A percentile compares a stretch with the other conserved stretches of the same genome.
Conservation (phyloP, 108 stramenopile species). For the Chaetoceros tenuissimus region DNA sequence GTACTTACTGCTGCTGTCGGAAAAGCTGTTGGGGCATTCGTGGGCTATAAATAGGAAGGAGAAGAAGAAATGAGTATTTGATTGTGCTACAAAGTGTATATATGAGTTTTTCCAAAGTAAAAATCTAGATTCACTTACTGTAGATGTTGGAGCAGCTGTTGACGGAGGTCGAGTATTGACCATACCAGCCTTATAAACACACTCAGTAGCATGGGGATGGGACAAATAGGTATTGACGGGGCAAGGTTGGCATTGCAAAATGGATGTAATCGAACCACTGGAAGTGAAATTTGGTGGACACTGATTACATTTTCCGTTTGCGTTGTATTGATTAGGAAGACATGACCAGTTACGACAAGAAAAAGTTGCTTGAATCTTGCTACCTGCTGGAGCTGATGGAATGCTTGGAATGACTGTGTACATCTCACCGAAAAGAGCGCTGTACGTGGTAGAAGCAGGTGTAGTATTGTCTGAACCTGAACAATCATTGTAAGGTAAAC, state of each 20-base stretch:
- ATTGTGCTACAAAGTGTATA: no score
- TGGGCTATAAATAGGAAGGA: no score
- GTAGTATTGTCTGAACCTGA: no score
- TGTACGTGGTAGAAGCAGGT: no score
- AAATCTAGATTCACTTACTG: no score
- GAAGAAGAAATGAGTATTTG: no score
- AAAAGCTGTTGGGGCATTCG: no score
- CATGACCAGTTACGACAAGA: neutral
- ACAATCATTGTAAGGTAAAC: no score
- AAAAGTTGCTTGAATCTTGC: neutral
- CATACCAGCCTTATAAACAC: no score
- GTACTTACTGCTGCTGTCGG: no score
- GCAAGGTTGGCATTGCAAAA: neutral
- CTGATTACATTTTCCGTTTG: neutral
- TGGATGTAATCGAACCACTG: neutral
- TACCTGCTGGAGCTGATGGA: neutral
- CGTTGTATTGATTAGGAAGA: neutral
- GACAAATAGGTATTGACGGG: neutral
- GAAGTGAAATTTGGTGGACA: neutral
- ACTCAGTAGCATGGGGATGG: neutral
- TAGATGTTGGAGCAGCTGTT: neutral
- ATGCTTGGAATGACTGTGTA: neutral
- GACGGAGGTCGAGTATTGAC: neutral
- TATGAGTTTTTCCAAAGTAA: no score
- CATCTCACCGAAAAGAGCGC: neutral